A percentile compares a stretch with the other conserved stretches of the same genome.
These are phyloP conservation scores for Phlebopus sp. DNA, from an alignment of 1,284 basidiomycete genomes.

Conservation along the genomic window DNA sequence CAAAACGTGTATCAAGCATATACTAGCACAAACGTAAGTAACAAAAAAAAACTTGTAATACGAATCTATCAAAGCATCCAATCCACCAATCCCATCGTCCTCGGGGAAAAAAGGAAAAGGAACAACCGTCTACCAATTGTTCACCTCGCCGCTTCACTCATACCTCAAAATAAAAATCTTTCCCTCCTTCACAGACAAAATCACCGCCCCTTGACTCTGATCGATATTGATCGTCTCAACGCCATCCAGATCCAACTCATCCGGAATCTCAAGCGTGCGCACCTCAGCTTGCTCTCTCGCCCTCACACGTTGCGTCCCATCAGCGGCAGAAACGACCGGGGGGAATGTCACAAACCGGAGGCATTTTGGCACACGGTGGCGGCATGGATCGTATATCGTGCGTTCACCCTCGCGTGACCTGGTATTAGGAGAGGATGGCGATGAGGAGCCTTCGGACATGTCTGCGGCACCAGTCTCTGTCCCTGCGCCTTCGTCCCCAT, in stretches of 20 bases:
- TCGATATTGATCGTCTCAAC: conserved; percentile 77
- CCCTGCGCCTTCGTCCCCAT: conserved; percentile 9
- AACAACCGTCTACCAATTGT: too few relatives aligned
- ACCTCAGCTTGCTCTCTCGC: conserved; percentile 44
- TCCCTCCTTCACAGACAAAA: conserved; percentile 62
- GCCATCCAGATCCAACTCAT: conserved; percentile 56
- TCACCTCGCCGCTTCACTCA: conserved; percentile 38
- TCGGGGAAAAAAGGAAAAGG: too few relatives aligned
- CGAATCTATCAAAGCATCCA: too few relatives aligned
- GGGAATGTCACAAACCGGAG: conserved; percentile 71
- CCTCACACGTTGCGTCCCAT: conserved; percentile 26
- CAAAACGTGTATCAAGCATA: too few relatives aligned
- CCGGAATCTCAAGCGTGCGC: conserved; percentile 58
- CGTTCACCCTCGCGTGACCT: conserved; percentile 21
- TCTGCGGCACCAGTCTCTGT: conserved; percentile 12
- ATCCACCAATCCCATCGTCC: too few relatives aligned
- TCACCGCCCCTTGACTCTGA: conserved; percentile 71
- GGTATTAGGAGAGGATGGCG: neutral
- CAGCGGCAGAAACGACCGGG: conserved; percentile 39
- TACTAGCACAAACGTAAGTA: too few relatives aligned
- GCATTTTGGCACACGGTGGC: conserved; percentile 44
- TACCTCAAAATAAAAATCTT: conserved; percentile 72
- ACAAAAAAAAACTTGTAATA: too few relatives aligned
- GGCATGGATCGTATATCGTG: conserved; percentile 24
- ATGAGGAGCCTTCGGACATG: conserved; percentile 9